Base-by-base conservation (phyloP, 768 basidiomycete genomes). In the Lactarius quietus region DNA sequence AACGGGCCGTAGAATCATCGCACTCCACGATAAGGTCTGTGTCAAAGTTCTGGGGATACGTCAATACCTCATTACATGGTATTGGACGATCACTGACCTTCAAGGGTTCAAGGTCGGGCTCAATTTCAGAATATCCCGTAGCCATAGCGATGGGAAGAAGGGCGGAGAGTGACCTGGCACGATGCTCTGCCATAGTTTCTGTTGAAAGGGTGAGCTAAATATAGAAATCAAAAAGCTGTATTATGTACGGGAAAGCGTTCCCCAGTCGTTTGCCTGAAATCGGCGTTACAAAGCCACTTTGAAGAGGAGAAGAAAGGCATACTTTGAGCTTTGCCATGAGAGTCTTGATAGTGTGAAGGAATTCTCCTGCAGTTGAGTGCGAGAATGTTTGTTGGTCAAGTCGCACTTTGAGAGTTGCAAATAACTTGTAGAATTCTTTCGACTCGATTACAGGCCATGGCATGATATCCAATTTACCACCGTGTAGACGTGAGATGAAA, bases 381-480 rank as follows among this genome's bases (percentile, higher is more conserved):
- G 85, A 85, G 1, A 81, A 60, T 5, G 70, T 62, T 64, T 86
- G 84, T 39, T 78, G 75, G 65, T 86, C 83, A 4, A 88, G 72
- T 3, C 74, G 74, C 57, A 73, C 74, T 65, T 82, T 84, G 20
- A 88, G 66, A 0, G 74, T 72, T 0, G 76, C 73, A 59, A 87
- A 86, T n/a, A 86, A 70, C 6, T 73, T 76, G 67, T 88, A 88
- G 70, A 88, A 88, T 31, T 85, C 80, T 39, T 74, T 78, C 0
- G 86, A 86, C 65, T 84, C 83, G 36, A 88, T 86, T 43, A 88
- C 84, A 0, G 85, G 86, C 86, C 86, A 88, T 2, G 86, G 86
- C 20, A 87, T 79, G 7, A 88, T 87, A 48, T 78, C 78, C 10
- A 87, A 69, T 59, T 78, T 78, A 0, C 86, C 86, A 0, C 78